Conservation (phyloP, 164 flowering plant species). For the Echeveria elegans region DNA sequence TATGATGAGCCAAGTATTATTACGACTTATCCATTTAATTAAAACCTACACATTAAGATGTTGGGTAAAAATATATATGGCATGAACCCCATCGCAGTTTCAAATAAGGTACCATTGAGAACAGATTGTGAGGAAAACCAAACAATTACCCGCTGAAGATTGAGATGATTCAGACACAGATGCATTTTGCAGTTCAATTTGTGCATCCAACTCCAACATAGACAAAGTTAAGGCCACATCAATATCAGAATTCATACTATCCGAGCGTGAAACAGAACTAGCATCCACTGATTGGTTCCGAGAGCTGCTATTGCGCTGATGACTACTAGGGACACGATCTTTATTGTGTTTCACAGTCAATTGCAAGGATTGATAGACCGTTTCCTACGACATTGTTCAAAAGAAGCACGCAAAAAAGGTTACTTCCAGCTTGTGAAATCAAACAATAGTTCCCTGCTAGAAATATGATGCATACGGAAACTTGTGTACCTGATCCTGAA, state of each 20-base stretch:
- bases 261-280: neutral
- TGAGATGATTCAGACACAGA: neutral
- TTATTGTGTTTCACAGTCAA: neutral
- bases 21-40: neutral
- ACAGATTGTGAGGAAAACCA: neutral
- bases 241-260: conserved; percentile 7
- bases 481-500: neutral
- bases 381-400: neutral
- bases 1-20: neutral
- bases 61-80: neutral
- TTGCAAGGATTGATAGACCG: neutral
- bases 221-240: conserved; percentile 6
- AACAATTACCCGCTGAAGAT: neutral
- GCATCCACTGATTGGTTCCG: conserved; percentile 3
- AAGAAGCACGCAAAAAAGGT: neutral
- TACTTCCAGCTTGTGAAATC: neutral
- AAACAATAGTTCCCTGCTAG: neutral
- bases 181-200: neutral
- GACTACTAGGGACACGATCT: neutral
- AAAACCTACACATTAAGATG: neutral
- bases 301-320: neutral
- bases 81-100: neutral
- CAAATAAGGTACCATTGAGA: neutral
- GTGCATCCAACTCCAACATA: conserved; percentile 5
- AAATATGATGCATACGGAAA: neutral